Evolutionary conservation across 192 early-diverging fungal genomes (phyloP).

Genomic region (Backusella psychrophila): DNA sequence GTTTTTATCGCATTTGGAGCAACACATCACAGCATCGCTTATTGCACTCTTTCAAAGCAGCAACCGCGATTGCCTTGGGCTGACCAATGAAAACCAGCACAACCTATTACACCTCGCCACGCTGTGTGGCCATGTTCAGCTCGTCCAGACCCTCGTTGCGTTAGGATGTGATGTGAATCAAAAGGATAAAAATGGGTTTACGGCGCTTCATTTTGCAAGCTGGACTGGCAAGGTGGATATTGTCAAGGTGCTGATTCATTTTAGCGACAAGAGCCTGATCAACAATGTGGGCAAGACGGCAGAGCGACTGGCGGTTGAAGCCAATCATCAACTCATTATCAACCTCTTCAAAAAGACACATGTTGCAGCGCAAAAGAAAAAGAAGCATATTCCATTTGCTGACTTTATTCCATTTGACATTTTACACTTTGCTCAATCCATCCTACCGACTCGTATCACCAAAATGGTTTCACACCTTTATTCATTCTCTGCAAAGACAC

Average conservation of each 20-base stretch:
- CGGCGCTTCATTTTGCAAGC: conserved; percentile 56
- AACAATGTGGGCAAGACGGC: conserved; percentile 26
- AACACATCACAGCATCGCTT: conserved; percentile 15
- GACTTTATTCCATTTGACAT: conserved; percentile 12
- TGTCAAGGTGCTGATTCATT: conserved; percentile 42
- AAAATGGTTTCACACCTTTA: conserved; percentile 4
- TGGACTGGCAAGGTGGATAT: conserved; percentile 48
- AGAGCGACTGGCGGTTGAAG: conserved; percentile 10
- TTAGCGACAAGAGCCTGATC: conserved; percentile 23
- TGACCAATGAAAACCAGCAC: conserved; percentile 30
- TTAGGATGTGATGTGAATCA: conserved; percentile 38
- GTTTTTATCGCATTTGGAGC: conserved; percentile 19
- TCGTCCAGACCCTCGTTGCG: conserved; percentile 33
- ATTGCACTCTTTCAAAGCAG: conserved; percentile 16
- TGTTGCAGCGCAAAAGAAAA: background rate
- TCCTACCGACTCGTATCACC: background rate
- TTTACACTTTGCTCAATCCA: background rate
- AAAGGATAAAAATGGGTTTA: conserved; percentile 52
- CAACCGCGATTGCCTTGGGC: background rate
- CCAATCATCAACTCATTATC: conserved; percentile 11
- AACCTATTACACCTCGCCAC: conserved; percentile 54
- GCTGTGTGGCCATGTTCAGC: conserved; percentile 44
- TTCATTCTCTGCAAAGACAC: conserved; percentile 1
- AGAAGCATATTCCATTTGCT: background rate
- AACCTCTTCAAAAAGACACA: background rate